Base-by-base conservation (phyloP, 306 rosid genomes). In the Lathyrus oleraceus region DNA sequence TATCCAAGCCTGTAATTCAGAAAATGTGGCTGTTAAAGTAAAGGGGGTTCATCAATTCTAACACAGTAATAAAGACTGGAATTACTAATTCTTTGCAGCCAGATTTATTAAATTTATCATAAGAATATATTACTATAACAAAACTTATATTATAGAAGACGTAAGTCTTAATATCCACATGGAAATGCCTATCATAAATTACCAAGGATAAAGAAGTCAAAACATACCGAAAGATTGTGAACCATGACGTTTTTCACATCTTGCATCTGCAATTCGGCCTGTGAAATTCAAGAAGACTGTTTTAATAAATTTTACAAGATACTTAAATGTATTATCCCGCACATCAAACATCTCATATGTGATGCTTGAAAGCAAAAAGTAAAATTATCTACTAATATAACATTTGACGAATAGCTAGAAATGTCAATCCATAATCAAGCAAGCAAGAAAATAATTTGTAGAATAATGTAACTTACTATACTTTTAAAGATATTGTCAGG, bases 221-320 rank as follows among this genome's bases (percentile, higher is more conserved):
- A 65, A 66, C 97, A 57, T 81, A 93, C 97, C 80, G 98, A 93
- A 67, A 93, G 87, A 85, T 86, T 90, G 85, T 90, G 98, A 67
- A 88, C 96, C 27, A 87, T 70, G 6, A 93, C 96, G 64, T 88
- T 85, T 79, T 82, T 88, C 32, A 82, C 90, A 43, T 93, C 98
- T 79, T 93, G 96, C 98, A 93, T 90, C 86, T 63, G 90, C 83
- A 93, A 54, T 69, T 93, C 98, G 13, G 98, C 97, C 98, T 93
- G 91, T 57, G 35, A 80, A 79, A 79, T 68, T 43, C 25, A 72
- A 71, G 47, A 44, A 78, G 59, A 43, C 17, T 64, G 39, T 51
- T 36, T 51, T 5, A 32, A 6, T 64, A 2, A 65, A 30, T 32
- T 70, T 52, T 30, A 40, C 16, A n/a, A 20, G 67, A 42, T 61